Base-by-base conservation (phyloP, 2,329 filamentous ascomycete species). In the Coleophoma crateriformis region DNA sequence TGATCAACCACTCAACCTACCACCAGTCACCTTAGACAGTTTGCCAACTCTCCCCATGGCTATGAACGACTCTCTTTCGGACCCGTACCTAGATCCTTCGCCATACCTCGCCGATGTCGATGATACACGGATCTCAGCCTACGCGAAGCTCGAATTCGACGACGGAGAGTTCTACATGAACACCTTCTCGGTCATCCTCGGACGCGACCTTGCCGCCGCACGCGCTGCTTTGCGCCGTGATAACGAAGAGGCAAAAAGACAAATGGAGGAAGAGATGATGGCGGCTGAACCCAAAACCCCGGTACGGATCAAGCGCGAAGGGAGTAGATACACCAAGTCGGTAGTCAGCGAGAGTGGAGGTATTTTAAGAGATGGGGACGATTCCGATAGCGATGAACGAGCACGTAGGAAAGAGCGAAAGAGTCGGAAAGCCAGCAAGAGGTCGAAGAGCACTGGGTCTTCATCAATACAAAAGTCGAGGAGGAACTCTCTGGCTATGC, bases 81-180 rank as follows among this genome's bases (percentile, higher is more conserved):
- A 47, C 19, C 50, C 51, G n/a, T 53, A 54, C 35, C 46, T 57
- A 8, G 58, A 54, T 13, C 49, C 53, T 40, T 50, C 54, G 20
- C 55, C 56, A n/a, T 39, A 53, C 14, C 46, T 52, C 32, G 49
- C 46, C 33, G 40, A 49, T 13, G 19, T 46, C 22, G 52, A 52
- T 37, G 50, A 55, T 39, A 53, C 53, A 20, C 52, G 50, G 27
- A 54, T 75, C 54, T 66, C 68, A 27, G 77, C 74, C 38, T 80
- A 73, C 59, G 77, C 76, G 33, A 77, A 76, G 58, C 67, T 91
- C 53, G 79, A 84, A 59, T 90, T 91, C 63, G 76, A 79, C 57
- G 87, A 91, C 70, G 85, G 86, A 62, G 78, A 83, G 49, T 90
- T 88, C 65, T 87, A 88, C 67, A 87, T 91, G 82, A 88, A 83